Base-by-base conservation (phyloP, 345 rosid species). In the Dipteronia dyeriana region DNA sequence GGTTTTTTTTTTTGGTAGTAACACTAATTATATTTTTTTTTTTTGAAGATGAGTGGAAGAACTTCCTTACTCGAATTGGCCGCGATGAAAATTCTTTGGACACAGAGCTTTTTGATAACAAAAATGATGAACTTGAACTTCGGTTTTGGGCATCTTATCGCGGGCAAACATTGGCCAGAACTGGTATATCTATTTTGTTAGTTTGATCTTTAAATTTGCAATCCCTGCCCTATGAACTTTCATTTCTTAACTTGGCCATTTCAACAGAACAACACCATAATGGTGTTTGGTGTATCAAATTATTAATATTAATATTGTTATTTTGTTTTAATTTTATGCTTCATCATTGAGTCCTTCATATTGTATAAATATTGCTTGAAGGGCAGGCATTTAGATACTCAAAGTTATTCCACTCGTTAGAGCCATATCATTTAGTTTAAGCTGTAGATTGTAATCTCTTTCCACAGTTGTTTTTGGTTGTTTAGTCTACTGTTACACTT, bases 81-180 rank as follows among this genome's bases (percentile, higher is more conserved):
- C 97, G 92, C 43, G 96, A 94, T 88, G 99, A 96, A 87, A 94
- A 88, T 87, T 84, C 93, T n/a, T 26, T 71, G 63, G 99, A 92
- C 70, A 82, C 87, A 0, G 99, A 96, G 59, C 94, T 94, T 67
- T 81, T 79, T 79, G 91, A 90, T 66, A 91, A 83, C 80, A 80
- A 88, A 66, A 85, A 76, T 81, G 99, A 96, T 78, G 75, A 86
- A 77, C 97, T 94, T 86, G 99, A 96, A 87, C 99, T 96, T 81
- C 91, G 98, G 75, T 88, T 92, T 86, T 96, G 99, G 99, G 99
- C 99, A 68, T 96, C 99, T 68, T 96, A 96, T 79, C 93, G 99
- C 29, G 99, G 93, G 49, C 99, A 96, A 85, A 96, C 99, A 62
- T 78, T 96, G 79, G 98, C 99, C 49, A 89, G 99, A 81, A 96